Evolutionary conservation across 192 early-diverging fungal genomes (phyloP), one percentile per base, ranked within the genome.

Genomic region (Lunasporangiospora selenospora): DNA sequence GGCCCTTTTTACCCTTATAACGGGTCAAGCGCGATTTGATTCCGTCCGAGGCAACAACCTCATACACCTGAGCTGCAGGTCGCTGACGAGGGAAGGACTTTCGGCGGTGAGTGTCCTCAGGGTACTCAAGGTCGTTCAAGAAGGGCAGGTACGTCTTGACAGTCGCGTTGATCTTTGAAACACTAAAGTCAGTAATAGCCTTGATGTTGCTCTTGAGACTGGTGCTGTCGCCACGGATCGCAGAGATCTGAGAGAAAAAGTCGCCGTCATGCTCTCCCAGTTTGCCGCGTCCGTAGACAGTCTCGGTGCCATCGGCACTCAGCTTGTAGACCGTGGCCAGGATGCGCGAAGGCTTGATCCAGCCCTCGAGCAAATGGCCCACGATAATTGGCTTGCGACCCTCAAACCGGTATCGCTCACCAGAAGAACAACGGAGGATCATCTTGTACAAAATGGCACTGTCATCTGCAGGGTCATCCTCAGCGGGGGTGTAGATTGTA

Each of bases 1-100:
- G 79, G 9, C 76, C 77, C 38, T 78, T 78, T 24, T 50, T 67
- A 19, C 78, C 78, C 38, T 58, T 53, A 47, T 70, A 81, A 30
- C 79, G 58, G 15, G 57, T 57, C 42, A 77, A 40, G 33, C 43
- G 50, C 15, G 62, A 53, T 15, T 70, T 58, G 36, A 76, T 61
- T 36, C 66, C 66, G 58, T 79, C 78, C 2, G 66, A 58, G 3
- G 78, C 50, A 6, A 52, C 45, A 10, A 79, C 59, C 18, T 45
- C 46, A 62, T 36, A 76, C 4, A 47, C 58, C 12, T 57, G 51
- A 32, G 42, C 39, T 50, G 19, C 26, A 9, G 61, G 62, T 30
- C 61, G 55, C 46, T 75, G 55, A 18, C 63, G 71, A n/a, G 57
- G 31, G 39, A 41, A 64, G 7, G 50, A 32, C 58, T 71, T 65